Evolutionary conservation across 768 basidiomycete genomes (phyloP).

Genomic region (Mycena latifolia): DNA sequence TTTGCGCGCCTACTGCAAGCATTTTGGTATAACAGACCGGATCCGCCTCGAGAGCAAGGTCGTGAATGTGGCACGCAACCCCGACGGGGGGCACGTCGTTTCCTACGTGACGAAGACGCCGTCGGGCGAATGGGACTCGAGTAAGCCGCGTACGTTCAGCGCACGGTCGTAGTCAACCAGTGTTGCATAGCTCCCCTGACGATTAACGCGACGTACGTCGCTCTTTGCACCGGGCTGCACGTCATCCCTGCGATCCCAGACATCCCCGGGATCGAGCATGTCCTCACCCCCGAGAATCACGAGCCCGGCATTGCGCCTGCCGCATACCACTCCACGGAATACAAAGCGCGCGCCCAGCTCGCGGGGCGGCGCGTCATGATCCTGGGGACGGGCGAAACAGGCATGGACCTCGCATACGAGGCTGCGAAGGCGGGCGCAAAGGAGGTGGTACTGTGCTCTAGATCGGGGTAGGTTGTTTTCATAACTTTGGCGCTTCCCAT

Average conservation of each 20-base stretch:
- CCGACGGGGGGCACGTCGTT: slow-evolving; percentile 51
- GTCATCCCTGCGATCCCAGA: slow-evolving; percentile 63
- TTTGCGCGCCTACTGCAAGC: slow-evolving; percentile 57
- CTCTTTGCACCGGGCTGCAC: slow-evolving; percentile 69
- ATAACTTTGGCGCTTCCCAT: neutral
- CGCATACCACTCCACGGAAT: slow-evolving; percentile 63
- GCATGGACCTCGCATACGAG: slow-evolving; percentile 69
- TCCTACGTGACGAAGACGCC: slow-evolving; percentile 44
- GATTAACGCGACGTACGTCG: slow-evolving; percentile 55
- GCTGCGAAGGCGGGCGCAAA: slow-evolving; percentile 62
- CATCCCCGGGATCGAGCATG: slow-evolving; percentile 62
- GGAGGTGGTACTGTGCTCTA: slow-evolving; percentile 65
- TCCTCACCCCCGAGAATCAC: slow-evolving; percentile 40
- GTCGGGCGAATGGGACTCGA: slow-evolving; percentile 44
- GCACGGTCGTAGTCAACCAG: neutral
- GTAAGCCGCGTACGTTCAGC: slow-evolving; percentile 34
- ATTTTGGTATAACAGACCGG: slow-evolving; percentile 54
- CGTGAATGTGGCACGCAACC: slow-evolving; percentile 49
- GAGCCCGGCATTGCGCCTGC: slow-evolving; percentile 30
- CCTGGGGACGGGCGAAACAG: slow-evolving; percentile 73
- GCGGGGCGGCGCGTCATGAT: slow-evolving; percentile 62
- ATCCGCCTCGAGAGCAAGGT: slow-evolving; percentile 55
- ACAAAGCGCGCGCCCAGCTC: slow-evolving; percentile 62
- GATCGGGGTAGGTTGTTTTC: slow-evolving; percentile 53
- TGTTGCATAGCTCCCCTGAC: slow-evolving; percentile 39